phyloP scores from a whole-genome alignment of 2,329 filamentous ascomycete species.

The Mollisiaceae sp. region DNA sequence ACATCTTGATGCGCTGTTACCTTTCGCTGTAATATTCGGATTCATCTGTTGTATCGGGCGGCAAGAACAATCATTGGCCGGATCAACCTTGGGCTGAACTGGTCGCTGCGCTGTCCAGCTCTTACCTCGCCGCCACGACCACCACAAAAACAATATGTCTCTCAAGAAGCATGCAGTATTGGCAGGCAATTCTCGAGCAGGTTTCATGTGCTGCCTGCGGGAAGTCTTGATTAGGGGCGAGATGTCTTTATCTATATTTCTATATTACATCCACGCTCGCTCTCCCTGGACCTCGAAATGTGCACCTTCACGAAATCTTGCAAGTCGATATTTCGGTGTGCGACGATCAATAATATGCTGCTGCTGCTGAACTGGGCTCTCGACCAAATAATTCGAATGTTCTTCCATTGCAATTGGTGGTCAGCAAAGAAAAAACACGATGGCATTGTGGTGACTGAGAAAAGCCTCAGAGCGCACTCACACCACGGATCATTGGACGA shows the following conservation, averaged over 20 bases:
- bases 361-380: background rate
- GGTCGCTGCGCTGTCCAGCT: conserved; percentile 6
- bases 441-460: background rate
- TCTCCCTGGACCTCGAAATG: background rate
- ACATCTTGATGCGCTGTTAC: background rate
- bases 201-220: background rate
- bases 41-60: background rate
- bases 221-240: background rate
- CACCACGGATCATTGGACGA: background rate
- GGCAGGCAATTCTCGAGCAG: background rate
- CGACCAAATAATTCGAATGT: background rate
- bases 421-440: background rate
- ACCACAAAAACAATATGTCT: conserved; percentile 8
- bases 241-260: background rate
- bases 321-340: background rate
- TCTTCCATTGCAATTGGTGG: background rate
- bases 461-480: background rate
- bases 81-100: background rate
- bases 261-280: background rate
- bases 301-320: background rate
- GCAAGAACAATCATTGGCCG: background rate
- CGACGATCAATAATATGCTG: background rate
- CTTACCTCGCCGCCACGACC: background rate
- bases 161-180: background rate
- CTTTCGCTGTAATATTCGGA: background rate